A percentile compares a stretch with the other conserved stretches of the same genome.
Evolutionary conservation across 257 asterid species (phyloP).

Genomic region (Gentiana straminea): DNA sequence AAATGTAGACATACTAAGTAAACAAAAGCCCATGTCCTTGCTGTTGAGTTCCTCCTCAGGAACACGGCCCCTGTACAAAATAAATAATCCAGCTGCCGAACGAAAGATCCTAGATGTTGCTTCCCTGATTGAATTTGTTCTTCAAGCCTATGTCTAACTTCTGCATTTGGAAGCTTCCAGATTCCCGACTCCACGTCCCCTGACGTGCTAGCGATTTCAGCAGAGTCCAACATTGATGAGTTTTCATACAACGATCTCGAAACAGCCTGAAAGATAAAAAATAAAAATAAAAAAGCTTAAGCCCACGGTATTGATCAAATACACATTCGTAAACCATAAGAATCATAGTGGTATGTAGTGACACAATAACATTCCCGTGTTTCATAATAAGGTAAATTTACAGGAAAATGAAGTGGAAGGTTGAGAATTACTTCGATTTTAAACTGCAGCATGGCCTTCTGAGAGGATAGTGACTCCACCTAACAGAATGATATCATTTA

Average conservation of each 20-base stretch:
- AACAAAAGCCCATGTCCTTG: conserved; percentile 57
- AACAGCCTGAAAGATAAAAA: conserved; percentile 36
- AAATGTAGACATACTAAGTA: conserved; percentile 76
- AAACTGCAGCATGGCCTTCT: conserved; percentile 69
- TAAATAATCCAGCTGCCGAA: conserved; percentile 72
- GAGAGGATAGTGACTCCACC: conserved; percentile 89
- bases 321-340: too few species aligned
- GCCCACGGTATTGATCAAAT: conserved; percentile 3
- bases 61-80: conserved; percentile 60
- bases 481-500: conserved; percentile 21
- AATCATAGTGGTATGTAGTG: not conserved
- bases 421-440: conserved; percentile 55
- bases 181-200: conserved; percentile 42
- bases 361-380: not conserved
- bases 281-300: not conserved
- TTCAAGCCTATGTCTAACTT: conserved; percentile 38
- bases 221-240: conserved; percentile 23
- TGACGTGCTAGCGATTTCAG: conserved; percentile 35
- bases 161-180: conserved; percentile 39
- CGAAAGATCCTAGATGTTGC: conserved; percentile 64
- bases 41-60: conserved; percentile 59
- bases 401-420: conserved; percentile 5
- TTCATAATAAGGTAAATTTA: not conserved
- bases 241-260: conserved; percentile 63
- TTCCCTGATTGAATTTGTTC: conserved; percentile 63